phyloP scores from a whole-genome alignment of 176 grass and related monocot genomes.

The Ananas comosus region DNA sequence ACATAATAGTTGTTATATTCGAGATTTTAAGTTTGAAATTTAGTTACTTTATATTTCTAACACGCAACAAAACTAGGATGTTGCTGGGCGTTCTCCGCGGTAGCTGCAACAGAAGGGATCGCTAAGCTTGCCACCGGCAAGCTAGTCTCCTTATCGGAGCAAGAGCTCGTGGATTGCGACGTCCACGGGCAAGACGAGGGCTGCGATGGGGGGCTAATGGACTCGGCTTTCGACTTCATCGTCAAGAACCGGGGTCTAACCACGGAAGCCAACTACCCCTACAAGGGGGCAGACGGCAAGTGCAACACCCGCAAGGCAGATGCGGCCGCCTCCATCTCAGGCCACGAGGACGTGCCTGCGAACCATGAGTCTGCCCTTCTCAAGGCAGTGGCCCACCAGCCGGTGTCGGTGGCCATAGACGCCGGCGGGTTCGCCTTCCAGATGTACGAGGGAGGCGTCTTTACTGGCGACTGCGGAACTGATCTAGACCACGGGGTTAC shows the following conservation, averaged over 20 bases:
- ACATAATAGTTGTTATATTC: neutral
- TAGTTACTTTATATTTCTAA: neutral
- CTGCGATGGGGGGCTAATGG: slow-evolving; percentile 52
- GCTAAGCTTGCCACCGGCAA: slow-evolving; percentile 31
- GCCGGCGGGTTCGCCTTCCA: slow-evolving; percentile 26
- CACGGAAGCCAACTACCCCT: slow-evolving; percentile 45
- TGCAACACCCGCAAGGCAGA: slow-evolving; percentile 14
- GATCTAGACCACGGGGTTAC: slow-evolving; percentile 45
- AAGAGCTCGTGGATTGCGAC: slow-evolving; percentile 64
- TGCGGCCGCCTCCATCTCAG: slow-evolving; percentile 10
- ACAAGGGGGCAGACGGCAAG: slow-evolving; percentile 28
- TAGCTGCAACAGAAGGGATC: slow-evolving; percentile 47
- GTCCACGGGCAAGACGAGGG: slow-evolving; percentile 35
- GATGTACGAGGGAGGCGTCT: slow-evolving; percentile 47
- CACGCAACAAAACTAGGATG: slow-evolving; percentile 19
- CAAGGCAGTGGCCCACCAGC: slow-evolving; percentile 44
- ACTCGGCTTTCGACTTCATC: slow-evolving; percentile 47
- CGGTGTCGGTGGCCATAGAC: slow-evolving; percentile 44
- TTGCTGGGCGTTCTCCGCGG: slow-evolving; percentile 66
- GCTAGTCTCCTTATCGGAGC: slow-evolving; percentile 57
- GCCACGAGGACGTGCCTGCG: slow-evolving; percentile 44
- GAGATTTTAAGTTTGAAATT: neutral
- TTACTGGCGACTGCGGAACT: slow-evolving; percentile 32
- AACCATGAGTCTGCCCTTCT: slow-evolving; percentile 37
- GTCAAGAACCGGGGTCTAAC: slow-evolving; percentile 25